Evolutionary conservation across 352 stramenopile species (phyloP).

Genomic region (Pythium biforme): DNA sequence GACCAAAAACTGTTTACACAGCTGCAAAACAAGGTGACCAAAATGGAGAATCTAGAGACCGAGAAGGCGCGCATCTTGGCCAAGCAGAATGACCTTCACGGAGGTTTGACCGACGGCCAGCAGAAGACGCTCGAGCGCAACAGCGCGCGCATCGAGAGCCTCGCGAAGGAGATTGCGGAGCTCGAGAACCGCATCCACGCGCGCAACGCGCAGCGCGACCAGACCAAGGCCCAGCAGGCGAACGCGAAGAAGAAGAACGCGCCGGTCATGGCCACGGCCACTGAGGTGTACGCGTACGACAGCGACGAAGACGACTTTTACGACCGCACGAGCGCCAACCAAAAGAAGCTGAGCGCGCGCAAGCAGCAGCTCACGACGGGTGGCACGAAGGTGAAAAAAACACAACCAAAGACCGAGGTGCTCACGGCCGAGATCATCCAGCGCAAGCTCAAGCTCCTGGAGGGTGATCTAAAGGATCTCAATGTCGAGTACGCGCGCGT

Average conservation of each 20-base stretch:
- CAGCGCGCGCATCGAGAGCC: slow-evolving; percentile 49
- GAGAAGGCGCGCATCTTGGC: slow-evolving; percentile 66
- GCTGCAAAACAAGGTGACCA: slow-evolving; percentile 73
- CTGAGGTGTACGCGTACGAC: slow-evolving; percentile 42
- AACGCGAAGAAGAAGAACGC: neutral
- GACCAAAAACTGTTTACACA: slow-evolving; percentile 79
- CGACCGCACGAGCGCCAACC: slow-evolving; percentile 63
- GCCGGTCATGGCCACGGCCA: no score
- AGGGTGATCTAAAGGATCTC: slow-evolving; percentile 37
- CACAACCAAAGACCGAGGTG: slow-evolving; percentile 21
- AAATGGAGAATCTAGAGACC: slow-evolving; percentile 78
- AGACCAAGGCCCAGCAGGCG: slow-evolving; percentile 18
- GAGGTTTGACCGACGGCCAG: slow-evolving; percentile 57
- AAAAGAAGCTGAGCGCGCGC: slow-evolving; percentile 41
- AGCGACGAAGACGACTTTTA: slow-evolving; percentile 84
- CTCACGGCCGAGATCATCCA: slow-evolving; percentile 61
- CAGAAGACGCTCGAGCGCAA: slow-evolving; percentile 59
- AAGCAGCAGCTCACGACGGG: slow-evolving; percentile 8
- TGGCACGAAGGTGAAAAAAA: neutral
- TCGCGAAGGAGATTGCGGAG: slow-evolving; percentile 65
- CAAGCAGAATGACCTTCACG: slow-evolving; percentile 66
- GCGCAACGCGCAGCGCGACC: slow-evolving; percentile 46
- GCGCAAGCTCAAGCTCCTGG: slow-evolving; percentile 37
- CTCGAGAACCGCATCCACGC: slow-evolving; percentile 58
- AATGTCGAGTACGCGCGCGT: slow-evolving; percentile 23